These are phyloP conservation scores for Xylariaceae sp. DNA, from an alignment of 2,329 filamentous ascomycete genomes.

Conservation along the genomic window DNA sequence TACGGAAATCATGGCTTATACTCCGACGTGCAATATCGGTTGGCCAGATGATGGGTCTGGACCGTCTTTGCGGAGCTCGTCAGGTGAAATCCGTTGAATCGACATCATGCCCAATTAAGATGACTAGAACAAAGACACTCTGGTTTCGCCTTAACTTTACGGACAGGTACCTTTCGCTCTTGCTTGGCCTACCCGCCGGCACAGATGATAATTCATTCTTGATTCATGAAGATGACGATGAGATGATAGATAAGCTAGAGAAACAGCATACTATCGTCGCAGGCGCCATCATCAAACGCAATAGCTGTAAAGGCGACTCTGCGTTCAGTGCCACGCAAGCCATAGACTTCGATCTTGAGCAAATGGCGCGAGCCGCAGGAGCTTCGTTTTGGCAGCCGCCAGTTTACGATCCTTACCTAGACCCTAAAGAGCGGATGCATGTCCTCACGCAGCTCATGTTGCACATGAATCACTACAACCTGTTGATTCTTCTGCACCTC, in stretches of 20 bases:
- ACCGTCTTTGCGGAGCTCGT: slow-evolving; percentile 34
- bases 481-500: slow-evolving; percentile 52
- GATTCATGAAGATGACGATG: slow-evolving; percentile 28
- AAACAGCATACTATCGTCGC: slow-evolving; percentile 42
- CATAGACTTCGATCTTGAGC: slow-evolving; percentile 48
- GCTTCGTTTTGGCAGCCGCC: slow-evolving; percentile 48
- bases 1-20: slow-evolving; percentile 53
- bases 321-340: slow-evolving; percentile 41
- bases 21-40: slow-evolving; percentile 49
- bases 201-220: slow-evolving; percentile 41
- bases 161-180: slow-evolving; percentile 50
- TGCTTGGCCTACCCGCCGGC: slow-evolving; percentile 49
- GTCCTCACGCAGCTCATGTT: slow-evolving; percentile 37
- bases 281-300: slow-evolving; percentile 47
- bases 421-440: slow-evolving; percentile 28
- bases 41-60: slow-evolving; percentile 50
- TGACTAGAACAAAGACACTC: slow-evolving; percentile 34
- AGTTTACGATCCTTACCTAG: slow-evolving; percentile 22
- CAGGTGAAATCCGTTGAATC: slow-evolving; percentile 40
- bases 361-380: slow-evolving; percentile 40
- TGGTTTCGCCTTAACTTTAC: slow-evolving; percentile 50
- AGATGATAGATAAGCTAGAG: slow-evolving; percentile 43
- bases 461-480: slow-evolving; percentile 50
- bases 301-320: slow-evolving; percentile 35
- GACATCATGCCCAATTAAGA: slow-evolving; percentile 27